A percentile compares a stretch with the other conserved stretches of the same genome.
These are phyloP conservation scores for Backusella tarrabulga DNA, from an alignment of 192 early-diverging fungal species.

Conservation along the genomic window DNA sequence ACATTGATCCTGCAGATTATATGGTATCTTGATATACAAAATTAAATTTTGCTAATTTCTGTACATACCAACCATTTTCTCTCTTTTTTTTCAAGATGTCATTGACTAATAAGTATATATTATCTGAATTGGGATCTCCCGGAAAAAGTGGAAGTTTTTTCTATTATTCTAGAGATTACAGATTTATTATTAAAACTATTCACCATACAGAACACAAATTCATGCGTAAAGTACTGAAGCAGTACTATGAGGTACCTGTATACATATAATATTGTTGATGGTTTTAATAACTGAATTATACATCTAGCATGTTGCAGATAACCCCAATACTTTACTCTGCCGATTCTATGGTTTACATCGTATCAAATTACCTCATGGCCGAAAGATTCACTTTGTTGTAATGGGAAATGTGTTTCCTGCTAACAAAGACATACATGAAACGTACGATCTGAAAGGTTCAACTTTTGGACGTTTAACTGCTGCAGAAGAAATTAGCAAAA, in stretches of 20 bases:
- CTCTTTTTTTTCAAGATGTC: constrained; percentile 58
- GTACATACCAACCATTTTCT: background rate
- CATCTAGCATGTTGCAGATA: constrained; percentile 71
- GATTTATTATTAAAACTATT: constrained; percentile 99
- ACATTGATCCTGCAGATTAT: constrained; percentile 92
- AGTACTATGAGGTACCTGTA: constrained; percentile 77
- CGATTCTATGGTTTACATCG: constrained; percentile 96
- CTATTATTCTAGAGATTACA: constrained; percentile 97
- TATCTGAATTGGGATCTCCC: constrained; percentile 91
- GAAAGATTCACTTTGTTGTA: constrained; percentile 98
- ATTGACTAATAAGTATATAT: constrained; percentile 93
- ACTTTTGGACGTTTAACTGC: constrained; percentile 80
- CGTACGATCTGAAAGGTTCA: constrained; percentile 96
- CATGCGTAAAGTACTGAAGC: constrained; percentile 78
- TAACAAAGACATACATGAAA: constrained; percentile 95
- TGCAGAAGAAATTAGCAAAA: constrained; percentile 71
- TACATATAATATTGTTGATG: background rate
- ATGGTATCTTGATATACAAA: constrained; percentile 50
- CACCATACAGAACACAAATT: constrained; percentile 95
- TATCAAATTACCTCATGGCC: constrained; percentile 89
- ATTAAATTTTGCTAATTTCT: background rate
- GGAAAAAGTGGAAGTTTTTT: constrained; percentile 98
- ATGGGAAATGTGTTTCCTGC: constrained; percentile 99
- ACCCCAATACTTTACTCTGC: constrained; percentile 91
- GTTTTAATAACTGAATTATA: background rate